Base-by-base conservation (phyloP, 1,284 basidiomycete species). In the Ganoderma leucocontextum region DNA sequence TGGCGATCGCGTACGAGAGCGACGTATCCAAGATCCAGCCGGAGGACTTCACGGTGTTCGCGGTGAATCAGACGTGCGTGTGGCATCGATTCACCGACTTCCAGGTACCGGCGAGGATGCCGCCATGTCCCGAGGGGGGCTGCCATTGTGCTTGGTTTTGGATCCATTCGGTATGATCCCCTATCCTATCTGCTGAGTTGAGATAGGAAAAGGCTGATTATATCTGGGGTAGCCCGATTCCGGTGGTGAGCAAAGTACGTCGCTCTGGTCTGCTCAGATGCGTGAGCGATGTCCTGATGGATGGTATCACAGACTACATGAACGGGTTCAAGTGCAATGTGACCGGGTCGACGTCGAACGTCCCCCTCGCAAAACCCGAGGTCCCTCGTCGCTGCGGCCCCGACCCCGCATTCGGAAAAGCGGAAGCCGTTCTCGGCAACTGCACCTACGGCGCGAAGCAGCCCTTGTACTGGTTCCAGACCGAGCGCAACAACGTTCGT, bases 81-180 rank as follows among this genome's bases (percentile, higher is more conserved):
- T 94, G 89, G 90, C 81, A 81, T 52, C 83, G 87, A 29, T 86
- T 86, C 76, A 92, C 90, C 10, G 83, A 86, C 63, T 94, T 92
- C 74, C 73, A 84, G 59, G 85, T 94, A 19, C 92, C 92, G 0
- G 83, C 78, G 7, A 78, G 80, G 22, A 89, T 94, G 86, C 92
- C 92, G 0, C 80, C 86, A n/a, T 94, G 92, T 74, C 89, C 91
- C 0, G 75, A 84, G 15, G 87, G 84, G 15, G 87, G 86, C 22
- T 94, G 92, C 74, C 85, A 82, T 17, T 93, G 92, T 77, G 85
- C 88, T 6, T 94, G 88, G 83, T 89, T 89, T 75, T 94, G 92
- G 92, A 86, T 91, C 29, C 91, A 92, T 76, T 82, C 83, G 1
- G 82, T 84, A 68, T 33, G 84, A 78, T 0, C 9, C 6, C 0